phyloP scores from a whole-genome alignment of 306 rosid species.

The Calophaca sinica region DNA sequence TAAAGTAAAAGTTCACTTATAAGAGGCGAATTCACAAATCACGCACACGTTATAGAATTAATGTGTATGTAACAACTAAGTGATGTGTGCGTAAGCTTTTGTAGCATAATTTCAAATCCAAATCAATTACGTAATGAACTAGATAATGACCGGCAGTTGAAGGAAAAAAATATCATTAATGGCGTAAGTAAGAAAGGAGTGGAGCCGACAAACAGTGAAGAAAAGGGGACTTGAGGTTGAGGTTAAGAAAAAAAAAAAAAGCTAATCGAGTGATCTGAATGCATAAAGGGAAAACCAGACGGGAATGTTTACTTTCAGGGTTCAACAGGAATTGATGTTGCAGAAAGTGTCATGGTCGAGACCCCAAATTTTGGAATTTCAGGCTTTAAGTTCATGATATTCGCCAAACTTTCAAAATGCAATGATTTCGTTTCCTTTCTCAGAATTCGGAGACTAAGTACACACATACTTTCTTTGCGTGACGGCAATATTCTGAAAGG shows the following conservation, averaged over 20 bases:
- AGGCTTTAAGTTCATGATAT: constrained; percentile 12
- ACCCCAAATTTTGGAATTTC: constrained; percentile 23
- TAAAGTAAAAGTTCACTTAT: neutral
- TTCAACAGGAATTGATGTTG: constrained; percentile 1
- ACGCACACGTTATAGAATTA: neutral
- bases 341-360: constrained; percentile 21
- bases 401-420: constrained; percentile 32
- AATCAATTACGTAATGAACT: neutral
- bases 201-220: neutral
- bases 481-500: neutral
- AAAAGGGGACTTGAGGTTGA: neutral
- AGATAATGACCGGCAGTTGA: neutral
- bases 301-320: constrained; percentile 47
- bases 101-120: neutral
- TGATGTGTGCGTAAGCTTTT: too few species aligned
- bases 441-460: neutral
- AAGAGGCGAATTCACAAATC: neutral
- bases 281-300: constrained; percentile 33
- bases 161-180: neutral
- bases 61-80: too few species aligned
- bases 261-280: constrained; percentile 25
- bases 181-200: neutral
- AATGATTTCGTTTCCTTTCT: constrained; percentile 30
- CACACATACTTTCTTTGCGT: neutral
- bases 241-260: constrained; percentile 11